These are phyloP conservation scores for Ogataea dorogensis DNA, from an alignment of 805 yeast species.

Conservation along the genomic window DNA sequence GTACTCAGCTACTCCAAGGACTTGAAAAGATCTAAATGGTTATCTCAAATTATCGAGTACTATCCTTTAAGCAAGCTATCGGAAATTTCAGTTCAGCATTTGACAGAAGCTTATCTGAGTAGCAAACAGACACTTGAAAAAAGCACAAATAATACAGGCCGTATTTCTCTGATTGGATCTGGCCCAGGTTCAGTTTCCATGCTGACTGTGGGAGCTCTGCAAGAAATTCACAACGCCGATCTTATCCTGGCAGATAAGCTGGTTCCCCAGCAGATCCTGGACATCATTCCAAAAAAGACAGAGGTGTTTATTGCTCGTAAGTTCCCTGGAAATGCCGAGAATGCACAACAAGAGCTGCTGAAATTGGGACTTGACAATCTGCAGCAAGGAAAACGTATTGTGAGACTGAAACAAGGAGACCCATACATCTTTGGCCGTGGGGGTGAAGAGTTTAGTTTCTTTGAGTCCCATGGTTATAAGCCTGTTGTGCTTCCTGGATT, in stretches of 20 bases:
- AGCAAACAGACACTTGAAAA: neutral
- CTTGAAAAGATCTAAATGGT: slow-evolving; percentile 72
- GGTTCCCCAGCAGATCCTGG: slow-evolving; percentile 85
- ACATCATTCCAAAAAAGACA: slow-evolving; percentile 73
- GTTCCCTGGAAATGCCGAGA: slow-evolving; percentile 95
- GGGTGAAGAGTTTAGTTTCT: slow-evolving; percentile 83
- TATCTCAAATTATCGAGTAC: slow-evolving; percentile 87
- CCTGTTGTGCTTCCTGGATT: slow-evolving; percentile 85
- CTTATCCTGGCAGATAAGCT: slow-evolving; percentile 84
- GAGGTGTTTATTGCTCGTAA: slow-evolving; percentile 84
- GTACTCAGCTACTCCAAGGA: slow-evolving; percentile 46
- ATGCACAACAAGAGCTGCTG: slow-evolving; percentile 83
- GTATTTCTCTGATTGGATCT: slow-evolving; percentile 82
- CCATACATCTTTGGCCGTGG: slow-evolving; percentile 97
- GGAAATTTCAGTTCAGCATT: slow-evolving; percentile 55
- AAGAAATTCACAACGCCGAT: slow-evolving; percentile 80
- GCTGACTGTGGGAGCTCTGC: slow-evolving; percentile 80
- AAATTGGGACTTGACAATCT: slow-evolving; percentile 68
- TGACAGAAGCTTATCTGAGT: slow-evolving; percentile 35
- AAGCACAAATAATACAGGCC: slow-evolving; percentile 39
- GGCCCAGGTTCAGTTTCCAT: slow-evolving; percentile 90
- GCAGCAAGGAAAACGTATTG: slow-evolving; percentile 68
- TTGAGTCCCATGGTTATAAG: slow-evolving; percentile 60
- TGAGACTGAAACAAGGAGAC: slow-evolving; percentile 92
- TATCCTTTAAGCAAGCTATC: slow-evolving; percentile 72